Evolutionary conservation across 164 flowering plant genomes (phyloP), one percentile per base, ranked within the genome.

Genomic region (Buxus sempervirens): DNA sequence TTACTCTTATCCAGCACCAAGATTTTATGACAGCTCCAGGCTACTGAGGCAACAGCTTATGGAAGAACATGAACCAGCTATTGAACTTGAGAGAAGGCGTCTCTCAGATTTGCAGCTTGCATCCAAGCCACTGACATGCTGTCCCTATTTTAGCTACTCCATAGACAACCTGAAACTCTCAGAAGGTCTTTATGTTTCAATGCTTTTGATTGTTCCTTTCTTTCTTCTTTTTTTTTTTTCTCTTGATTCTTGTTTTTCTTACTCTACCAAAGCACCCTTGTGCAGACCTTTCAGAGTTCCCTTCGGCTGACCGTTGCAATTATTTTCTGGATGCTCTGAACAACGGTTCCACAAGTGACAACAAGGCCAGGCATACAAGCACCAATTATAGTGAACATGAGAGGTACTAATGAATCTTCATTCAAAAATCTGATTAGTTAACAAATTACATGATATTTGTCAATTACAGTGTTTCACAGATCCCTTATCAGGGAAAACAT

Each of bases 31-130:
- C 5, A 77, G 76, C 66, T 79, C 85, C 13, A 79, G 86, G 64
- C 48, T 87, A 25, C 61, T 88, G 1, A 74, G 82, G 70, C 79
- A 83, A 77, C 83, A 84, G 64, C 73, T 85, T 9, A 67, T 85
- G 41, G 87, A 84, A 64, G 93, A 86, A 20, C 90, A 83, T 9
- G 88, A 85, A 61, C 80, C 76, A n/a, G 83, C 82, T 23, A 64
- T 83, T 54, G 88, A 86, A 54, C 62, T 79, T 41, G 90, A 89
- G 76, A 75, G 82, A 48, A 77, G 77, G 75, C 86, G 78, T 18
- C 64, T 85, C 49, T 66, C 86, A 0, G 82, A 81, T 36, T 49
- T 87, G 59, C 86, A 82, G 28, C 60, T 87, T 20, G 76, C 80
- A 25, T 41, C 84, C 0, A 84, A 77, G 65, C 72, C 83, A 10